These are phyloP conservation scores for Bryoglossum gracile DNA, from an alignment of 495 filamentous ascomycete genomes.

Conservation along the genomic window DNA sequence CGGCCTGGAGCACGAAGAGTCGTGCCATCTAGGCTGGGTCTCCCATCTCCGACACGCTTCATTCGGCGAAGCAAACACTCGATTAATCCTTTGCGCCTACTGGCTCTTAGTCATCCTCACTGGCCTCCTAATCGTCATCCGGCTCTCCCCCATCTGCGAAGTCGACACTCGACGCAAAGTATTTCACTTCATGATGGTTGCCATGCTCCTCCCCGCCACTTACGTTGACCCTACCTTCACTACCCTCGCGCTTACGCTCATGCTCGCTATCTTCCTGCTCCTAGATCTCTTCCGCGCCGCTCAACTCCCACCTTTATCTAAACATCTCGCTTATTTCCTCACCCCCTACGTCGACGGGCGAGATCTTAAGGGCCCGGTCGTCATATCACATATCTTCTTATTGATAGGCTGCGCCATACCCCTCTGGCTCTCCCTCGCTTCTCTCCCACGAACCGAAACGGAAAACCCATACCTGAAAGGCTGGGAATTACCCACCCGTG, in stretches of 20 bases:
- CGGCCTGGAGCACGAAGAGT: conserved; percentile 24
- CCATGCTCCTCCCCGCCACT: conserved; percentile 82
- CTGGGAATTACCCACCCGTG: conserved; percentile 64
- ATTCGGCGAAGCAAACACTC: conserved; percentile 71
- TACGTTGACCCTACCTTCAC: conserved; percentile 81
- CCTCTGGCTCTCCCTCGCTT: conserved; percentile 77
- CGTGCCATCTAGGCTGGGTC: conserved; percentile 47
- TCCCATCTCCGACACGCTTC: conserved; percentile 47
- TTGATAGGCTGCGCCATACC: conserved; percentile 95
- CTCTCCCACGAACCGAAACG: conserved; percentile 46
- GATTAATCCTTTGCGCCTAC: conserved; percentile 70
- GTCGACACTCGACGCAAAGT: conserved; percentile 97
- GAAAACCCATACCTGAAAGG: conserved; percentile 51
- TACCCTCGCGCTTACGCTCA: conserved; percentile 65
- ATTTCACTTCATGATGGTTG: conserved; percentile 97
- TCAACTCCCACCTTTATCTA: conserved; percentile 82
- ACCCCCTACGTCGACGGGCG: conserved; percentile 92
- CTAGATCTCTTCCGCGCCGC: conserved; percentile 84
- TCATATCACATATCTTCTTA: conserved; percentile 92
- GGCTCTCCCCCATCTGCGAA: conserved; percentile 59
- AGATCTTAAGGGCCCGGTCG: conserved; percentile 87
- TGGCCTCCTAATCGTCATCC: conserved; percentile 67
- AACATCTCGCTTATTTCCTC: conserved; percentile 74
- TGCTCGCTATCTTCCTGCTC: conserved; percentile 75
- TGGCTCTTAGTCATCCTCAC: conserved; percentile 58